Evolutionary conservation across 192 early-diverging fungal species (phyloP), one percentile per base, ranked within the genome.

Genomic region (Mortierella antarctica): DNA sequence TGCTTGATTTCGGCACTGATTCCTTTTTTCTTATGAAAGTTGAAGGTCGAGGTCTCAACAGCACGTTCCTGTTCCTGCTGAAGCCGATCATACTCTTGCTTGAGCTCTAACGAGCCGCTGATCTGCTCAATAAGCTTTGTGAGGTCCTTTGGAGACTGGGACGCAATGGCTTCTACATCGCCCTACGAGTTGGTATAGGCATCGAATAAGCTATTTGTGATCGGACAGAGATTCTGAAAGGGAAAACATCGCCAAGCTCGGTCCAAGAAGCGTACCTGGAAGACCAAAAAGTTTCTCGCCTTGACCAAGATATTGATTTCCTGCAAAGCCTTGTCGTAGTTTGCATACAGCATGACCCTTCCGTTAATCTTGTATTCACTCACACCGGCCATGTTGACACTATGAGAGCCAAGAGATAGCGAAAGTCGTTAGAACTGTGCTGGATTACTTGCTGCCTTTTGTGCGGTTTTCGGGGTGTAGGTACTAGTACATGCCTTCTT

Each of bases 251-350:
- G 31, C 31, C 44, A 39, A 46, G 44, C 45, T 52, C 14, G 86
- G 59, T 52, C 49, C 84, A 73, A 82, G 44, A 44, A 15, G 0
- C 11, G 13, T 79, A 85, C 84, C 80, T 99, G 96, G 74, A 99
- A 99, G 5, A 99, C 98, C 56, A 99, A 86, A 87, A 99, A 99
- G 84, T 99, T 99, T 47, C 92, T 88, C 1, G 97, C 97, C 71
- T 96, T 97, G 66, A 98, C 92, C 17, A 99, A 84, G 61, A 99
- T 98, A 65, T 97, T 95, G 83, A 97, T 90, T 52, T 88, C 73
- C 75, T 96, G 96, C 21, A 99, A 84, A 0, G 85, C 71, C 23
- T 84, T 73, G 73, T 91, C 93, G 86, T 99, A 99, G n/a, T 87
- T 82, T 5, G 85, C 80, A 83, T 89, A 94, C 6, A 88, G 82